Conservation (phyloP, 305 asterid genomes). For the Ruellia speciosa region DNA sequence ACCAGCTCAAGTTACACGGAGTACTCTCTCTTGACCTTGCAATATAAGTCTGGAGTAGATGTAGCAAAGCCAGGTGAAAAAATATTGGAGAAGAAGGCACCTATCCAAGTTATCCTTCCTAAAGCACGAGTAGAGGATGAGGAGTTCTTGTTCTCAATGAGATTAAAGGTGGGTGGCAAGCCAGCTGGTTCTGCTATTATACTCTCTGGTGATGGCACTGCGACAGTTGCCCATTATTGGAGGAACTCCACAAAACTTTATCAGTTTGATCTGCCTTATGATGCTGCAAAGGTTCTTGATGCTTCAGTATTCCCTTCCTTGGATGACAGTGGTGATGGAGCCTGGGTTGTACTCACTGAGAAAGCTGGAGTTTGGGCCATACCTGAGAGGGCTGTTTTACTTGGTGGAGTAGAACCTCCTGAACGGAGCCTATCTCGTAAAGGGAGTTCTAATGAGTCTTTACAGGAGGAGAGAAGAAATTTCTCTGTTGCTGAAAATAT, state of each 20-base stretch:
- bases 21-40: constrained; percentile 89
- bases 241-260: constrained; percentile 73
- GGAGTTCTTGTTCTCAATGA: constrained; percentile 79
- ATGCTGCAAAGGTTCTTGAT: constrained; percentile 92
- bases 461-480: constrained; percentile 56
- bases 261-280: constrained; percentile 88
- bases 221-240: constrained; percentile 89
- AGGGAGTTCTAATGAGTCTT: constrained; percentile 74
- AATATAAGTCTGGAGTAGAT: constrained; percentile 67
- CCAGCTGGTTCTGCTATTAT: constrained; percentile 84
- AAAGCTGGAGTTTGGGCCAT: constrained; percentile 96
- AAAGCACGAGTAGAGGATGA: constrained; percentile 93
- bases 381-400: constrained; percentile 84
- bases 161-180: constrained; percentile 75
- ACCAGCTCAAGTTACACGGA: constrained; percentile 91
- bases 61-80: constrained; percentile 48
- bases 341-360: constrained; percentile 90
- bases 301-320: constrained; percentile 70
- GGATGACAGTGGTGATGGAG: constrained; percentile 70
- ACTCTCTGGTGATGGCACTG: constrained; percentile 94
- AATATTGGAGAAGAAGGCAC: constrained; percentile 74
- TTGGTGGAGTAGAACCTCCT: constrained; percentile 95
- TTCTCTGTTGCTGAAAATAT: constrained; percentile 46
- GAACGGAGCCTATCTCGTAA: constrained; percentile 88
- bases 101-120: constrained; percentile 82